Evolutionary conservation across 2,329 filamentous ascomycete genomes (phyloP), one percentile per base, ranked within the genome.

Genomic region (Exophiala sp.): DNA sequence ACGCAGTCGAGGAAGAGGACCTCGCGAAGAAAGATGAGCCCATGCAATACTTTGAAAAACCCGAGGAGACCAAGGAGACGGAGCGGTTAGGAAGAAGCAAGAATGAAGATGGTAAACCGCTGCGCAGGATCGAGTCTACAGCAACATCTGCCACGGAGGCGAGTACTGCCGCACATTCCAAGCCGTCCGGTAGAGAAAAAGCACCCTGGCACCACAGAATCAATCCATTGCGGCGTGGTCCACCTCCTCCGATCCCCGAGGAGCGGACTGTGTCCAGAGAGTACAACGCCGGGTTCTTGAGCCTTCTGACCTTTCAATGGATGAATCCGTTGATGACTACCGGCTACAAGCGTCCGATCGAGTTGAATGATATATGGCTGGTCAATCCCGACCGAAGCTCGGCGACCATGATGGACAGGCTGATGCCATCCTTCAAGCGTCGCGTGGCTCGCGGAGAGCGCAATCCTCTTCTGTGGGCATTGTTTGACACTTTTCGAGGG

Each of bases 251-350:
- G 2, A 66, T 82, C 1, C 80, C 80, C 1, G 65, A 74, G 21
- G 69, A 76, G 58, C 69, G 79, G 23, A 62, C 62, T 8, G 67
- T 74, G 0, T 89, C 81, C 4, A 79, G 78, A 55, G 90, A 96
- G 69, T 75, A 88, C 64, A 75, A 72, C 2, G 90, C 90, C 3
- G 72, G 78, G 1, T 83, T 89, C 62, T 77, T 93, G 56, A 95
- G 87, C 69, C 66, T 75, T 49, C 66, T 95, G 18, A 85, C 84
- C 2, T 97, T 95, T 64, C 81, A 88, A 65, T 97, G 91, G 91
- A 91, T 96, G 76, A 81, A 82, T 0, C 83, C 88, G 1, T 65
- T 97, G 48, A 97, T 97, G 90, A 76, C 70, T 56, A 83, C 82
- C 32, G 93, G 93, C 29, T 97, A 96, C 68, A 83, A 88, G 64